phyloP scores from a whole-genome alignment of 2,329 filamentous ascomycete species.

The Coleophoma eucalyptorum region DNA sequence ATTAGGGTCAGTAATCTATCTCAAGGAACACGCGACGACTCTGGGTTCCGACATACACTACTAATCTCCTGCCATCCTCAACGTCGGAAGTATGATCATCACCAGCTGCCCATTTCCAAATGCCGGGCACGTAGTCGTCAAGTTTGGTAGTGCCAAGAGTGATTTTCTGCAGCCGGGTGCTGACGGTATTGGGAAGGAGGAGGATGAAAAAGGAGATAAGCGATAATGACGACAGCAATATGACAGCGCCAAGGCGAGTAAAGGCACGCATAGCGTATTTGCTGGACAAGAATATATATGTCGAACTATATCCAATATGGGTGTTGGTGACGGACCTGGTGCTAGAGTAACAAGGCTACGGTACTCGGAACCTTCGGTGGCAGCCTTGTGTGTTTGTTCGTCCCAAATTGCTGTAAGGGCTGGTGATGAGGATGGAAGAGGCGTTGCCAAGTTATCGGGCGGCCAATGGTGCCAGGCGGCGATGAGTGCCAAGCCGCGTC shows the following conservation, averaged over 20 bases:
- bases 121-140: constrained; percentile 8
- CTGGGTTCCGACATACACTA: constrained; percentile 7
- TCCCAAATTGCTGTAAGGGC: background rate
- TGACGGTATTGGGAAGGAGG: constrained; percentile 10
- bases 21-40: too few relatives aligned
- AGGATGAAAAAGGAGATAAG: constrained; percentile 15
- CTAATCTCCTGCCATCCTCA: constrained; percentile 14
- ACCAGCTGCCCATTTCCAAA: constrained; percentile 16
- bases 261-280: constrained; percentile 2
- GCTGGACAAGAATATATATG: background rate
- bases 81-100: background rate
- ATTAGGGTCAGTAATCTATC: too few relatives aligned
- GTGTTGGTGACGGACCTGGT: too few relatives aligned
- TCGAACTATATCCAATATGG: too few relatives aligned
- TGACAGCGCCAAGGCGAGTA: constrained; percentile 16
- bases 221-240: constrained; percentile 17
- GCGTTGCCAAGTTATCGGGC: constrained; percentile 1
- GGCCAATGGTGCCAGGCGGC: background rate
- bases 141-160: constrained; percentile 9
- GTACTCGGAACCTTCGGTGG: too few relatives aligned
- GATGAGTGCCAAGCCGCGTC: background rate
- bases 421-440: background rate
- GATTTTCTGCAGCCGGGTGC: constrained; percentile 17
- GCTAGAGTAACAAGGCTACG: background rate
- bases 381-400: background rate